Evolutionary conservation across 352 stramenopile species (phyloP), one percentile per base, ranked within the genome.

Genomic region (Phytophthora podocarpi): DNA sequence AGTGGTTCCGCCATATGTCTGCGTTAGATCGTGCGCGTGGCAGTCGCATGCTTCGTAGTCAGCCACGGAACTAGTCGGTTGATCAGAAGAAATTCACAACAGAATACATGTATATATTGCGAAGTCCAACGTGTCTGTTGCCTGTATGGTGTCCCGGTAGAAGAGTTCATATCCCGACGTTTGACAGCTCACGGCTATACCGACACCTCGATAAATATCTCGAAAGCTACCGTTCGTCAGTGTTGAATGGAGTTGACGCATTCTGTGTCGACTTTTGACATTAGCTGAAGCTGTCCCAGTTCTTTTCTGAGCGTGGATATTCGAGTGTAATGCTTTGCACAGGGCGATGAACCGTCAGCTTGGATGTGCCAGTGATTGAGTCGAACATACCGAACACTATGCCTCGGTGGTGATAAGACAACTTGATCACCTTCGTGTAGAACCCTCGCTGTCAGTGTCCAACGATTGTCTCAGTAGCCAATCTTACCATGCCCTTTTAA

Each of bases 341-440:
- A 23, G 23, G 46, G 16, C 42, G 45, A 32, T 78, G 48, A 10
- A 75, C 26, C 0, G 64, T 82, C 24, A 89, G 55, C 37, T 79
- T 77, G 7, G 80, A 87, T 2, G 48, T 80, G 0, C 66, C 77
- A 0, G 53, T 36, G 13, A 85, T 87, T n/a, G 80, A 81, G 53
- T 89, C 80, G 31, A 89, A 89, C 60, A 89, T 74, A 6, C 76
- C 77, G 2, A 75, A 74, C 27, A 89, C 73, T 3, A 89, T 57
- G 0, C 80, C 74, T 30, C 80, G 74, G 28, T 84, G 70, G 35
- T 77, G 76, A 18, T 72, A 77, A 8, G 65, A 62, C 15, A 81
- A 56, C 18, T 65, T 61, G 21, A 87, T 49, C 24, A 64, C 59
- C 32, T 80, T 83, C 18, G 75, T 85, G 40, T 89, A 89, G 48